A percentile compares a stretch with the other conserved stretches of the same genome.
Conservation (phyloP, 306 rosid species). For the Acacia melanoxylon region DNA sequence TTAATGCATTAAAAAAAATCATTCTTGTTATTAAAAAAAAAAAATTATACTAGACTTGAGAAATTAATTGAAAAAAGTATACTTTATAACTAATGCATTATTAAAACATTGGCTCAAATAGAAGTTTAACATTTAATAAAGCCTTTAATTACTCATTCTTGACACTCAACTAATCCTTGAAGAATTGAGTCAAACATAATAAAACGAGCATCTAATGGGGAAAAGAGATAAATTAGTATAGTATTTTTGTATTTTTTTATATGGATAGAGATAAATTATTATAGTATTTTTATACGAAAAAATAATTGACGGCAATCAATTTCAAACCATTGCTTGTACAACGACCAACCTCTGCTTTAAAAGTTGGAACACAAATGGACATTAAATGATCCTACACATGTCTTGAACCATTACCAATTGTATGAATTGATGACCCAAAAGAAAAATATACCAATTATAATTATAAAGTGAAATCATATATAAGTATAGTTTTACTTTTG, state of each 20-base stretch:
- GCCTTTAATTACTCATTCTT: neutral
- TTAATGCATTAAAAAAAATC: no score
- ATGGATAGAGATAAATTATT: neutral
- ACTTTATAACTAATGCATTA: neutral
- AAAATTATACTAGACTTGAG: neutral
- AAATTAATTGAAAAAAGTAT: neutral
- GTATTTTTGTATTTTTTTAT: neutral
- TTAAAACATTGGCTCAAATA: neutral
- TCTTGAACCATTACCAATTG: neutral
- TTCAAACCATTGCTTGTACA: neutral
- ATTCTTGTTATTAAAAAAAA: neutral
- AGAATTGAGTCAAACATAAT: neutral
- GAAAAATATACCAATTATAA: neutral
- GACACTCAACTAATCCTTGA: neutral
- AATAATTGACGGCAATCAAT: neutral
- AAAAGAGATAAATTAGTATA: no score
- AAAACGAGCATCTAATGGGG: neutral
- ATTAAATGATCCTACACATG: neutral
- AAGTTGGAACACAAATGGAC: neutral
- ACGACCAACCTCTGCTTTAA: neutral
- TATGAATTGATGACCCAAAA: neutral
- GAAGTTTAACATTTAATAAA: neutral
- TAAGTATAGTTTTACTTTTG: neutral
- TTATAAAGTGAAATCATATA: neutral
- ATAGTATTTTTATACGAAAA: neutral